Evolutionary conservation across 2,329 filamentous ascomycete species (phyloP), one percentile per base, ranked within the genome.

Genomic region (Thermochaetoides dissita): DNA sequence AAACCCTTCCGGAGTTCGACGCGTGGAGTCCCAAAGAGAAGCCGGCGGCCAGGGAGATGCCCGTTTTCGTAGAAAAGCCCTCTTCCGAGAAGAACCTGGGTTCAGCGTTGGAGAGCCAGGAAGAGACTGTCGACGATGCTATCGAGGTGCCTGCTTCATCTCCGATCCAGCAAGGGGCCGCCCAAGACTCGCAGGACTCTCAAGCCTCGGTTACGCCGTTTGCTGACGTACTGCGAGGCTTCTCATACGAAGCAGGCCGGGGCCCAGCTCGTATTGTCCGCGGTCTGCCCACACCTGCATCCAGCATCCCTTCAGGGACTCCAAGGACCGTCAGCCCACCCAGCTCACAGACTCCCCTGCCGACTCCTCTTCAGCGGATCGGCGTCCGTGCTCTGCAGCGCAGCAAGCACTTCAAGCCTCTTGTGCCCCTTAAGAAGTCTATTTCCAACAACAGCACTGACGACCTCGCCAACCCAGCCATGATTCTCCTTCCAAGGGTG

Each of bases 401-500:
- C 28, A 47, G 46, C 28, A 59, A 51, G 31, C 49, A 43, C 12
- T 10, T 53, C 30, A 55, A 51, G 9, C 49, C 49, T 6, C 50
- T 51, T 24, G 17, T 24, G 17, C 44, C 43, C 2, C 51, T 45
- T 6, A 55, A 53, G 36, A 48, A 46, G 7, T 45, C 49, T 2
- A 55, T 52, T 34, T 47, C 49, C 8, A 53, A 50, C 38, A 39
- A 10, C 36, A 12, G 17, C 3, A 37, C 41, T n/a, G 17, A 35
- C 9, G n/a, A 37, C 7, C 63, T 67, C 1, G 57, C 71, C 33
- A 72, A 77, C 47, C 69, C 73, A 3, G 62, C 71, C 0, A 71
- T 72, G 50, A 63, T 76, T 6, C 70, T 72, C 0, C 58, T 76
- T 7, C 72, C 73, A 1, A 69, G 65, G 43, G 71, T 72, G 2